Evolutionary conservation across 371 early-diverging fungal genomes (phyloP).

Genomic region (Fennellomyces sp.): DNA sequence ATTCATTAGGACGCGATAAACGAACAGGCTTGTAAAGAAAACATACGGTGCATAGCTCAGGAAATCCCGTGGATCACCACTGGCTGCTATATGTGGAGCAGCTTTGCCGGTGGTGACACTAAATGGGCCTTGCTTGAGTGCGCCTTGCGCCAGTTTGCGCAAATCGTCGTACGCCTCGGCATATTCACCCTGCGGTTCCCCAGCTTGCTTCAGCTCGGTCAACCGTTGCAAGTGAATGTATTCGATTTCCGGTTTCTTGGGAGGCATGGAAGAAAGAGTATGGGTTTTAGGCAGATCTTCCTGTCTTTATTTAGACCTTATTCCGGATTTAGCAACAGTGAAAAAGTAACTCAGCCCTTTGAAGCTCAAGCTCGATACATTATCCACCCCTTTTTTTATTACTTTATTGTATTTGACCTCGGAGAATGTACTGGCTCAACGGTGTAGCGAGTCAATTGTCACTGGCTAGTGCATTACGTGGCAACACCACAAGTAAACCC

Average conservation of each 20-base stretch:
- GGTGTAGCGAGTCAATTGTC: slow-evolving; percentile 51
- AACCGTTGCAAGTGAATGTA: slow-evolving; percentile 24
- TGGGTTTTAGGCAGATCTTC: not conserved
- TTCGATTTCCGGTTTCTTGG: slow-evolving; percentile 44
- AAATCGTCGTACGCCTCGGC: slow-evolving; percentile 19
- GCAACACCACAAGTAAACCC: slow-evolving; percentile 11
- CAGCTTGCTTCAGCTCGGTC: slow-evolving; percentile 8
- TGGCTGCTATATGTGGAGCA: slow-evolving; percentile 35
- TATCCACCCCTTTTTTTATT: no score
- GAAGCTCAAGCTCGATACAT: no score
- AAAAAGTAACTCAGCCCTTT: no score
- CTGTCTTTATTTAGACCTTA: not conserved
- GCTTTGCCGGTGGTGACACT: slow-evolving; percentile 28
- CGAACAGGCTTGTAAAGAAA: no score
- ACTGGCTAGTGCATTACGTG: slow-evolving; percentile 17
- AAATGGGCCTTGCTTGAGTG: slow-evolving; percentile 40
- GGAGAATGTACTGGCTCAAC: slow-evolving; percentile 56
- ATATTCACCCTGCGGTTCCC: slow-evolving; percentile 7
- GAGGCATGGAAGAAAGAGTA: slow-evolving; percentile 20
- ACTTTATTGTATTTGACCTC: no score
- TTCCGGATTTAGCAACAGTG: no score
- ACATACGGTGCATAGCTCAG: slow-evolving; percentile 50
- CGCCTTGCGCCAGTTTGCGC: slow-evolving; percentile 28
- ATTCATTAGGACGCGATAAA: no score
- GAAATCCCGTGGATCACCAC: slow-evolving; percentile 39